Conservation (phyloP, 176 grass and related monocot genomes). For the Tuctoria greenei region DNA sequence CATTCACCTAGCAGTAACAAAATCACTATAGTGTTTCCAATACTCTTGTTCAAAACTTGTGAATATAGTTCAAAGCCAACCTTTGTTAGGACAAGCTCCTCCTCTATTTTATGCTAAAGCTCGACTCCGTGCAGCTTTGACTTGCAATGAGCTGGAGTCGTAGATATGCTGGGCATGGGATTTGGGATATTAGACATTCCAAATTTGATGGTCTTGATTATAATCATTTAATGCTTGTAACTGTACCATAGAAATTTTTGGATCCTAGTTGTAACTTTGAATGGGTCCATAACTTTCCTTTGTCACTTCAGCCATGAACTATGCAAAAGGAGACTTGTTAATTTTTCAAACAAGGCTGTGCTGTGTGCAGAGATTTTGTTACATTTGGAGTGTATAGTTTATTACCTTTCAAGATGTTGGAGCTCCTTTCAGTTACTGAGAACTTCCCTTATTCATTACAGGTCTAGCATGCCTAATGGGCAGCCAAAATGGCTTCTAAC, state of each 20-base stretch:
- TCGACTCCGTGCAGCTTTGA: background rate
- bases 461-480: constrained; percentile 72
- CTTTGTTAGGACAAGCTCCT: background rate
- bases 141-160: background rate
- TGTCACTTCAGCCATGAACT: background rate
- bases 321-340: background rate
- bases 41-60: background rate
- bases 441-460: constrained; percentile 40
- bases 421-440: background rate
- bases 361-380: background rate
- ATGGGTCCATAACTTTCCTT: background rate
- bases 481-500: constrained; percentile 80
- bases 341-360: background rate
- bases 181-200: background rate
- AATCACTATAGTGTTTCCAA: background rate
- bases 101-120: background rate
- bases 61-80: background rate
- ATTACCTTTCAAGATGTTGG: background rate
- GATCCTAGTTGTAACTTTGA: constrained; percentile 1
- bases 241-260: background rate
- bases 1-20: background rate
- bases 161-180: background rate
- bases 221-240: background rate
- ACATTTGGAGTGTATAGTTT: constrained; percentile 16
- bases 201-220: background rate